A percentile compares a stretch with the other conserved stretches of the same genome.
These are phyloP conservation scores for Pontederia crassipes DNA, from an alignment of 176 grass and related monocot genomes.

Conservation along the genomic window DNA sequence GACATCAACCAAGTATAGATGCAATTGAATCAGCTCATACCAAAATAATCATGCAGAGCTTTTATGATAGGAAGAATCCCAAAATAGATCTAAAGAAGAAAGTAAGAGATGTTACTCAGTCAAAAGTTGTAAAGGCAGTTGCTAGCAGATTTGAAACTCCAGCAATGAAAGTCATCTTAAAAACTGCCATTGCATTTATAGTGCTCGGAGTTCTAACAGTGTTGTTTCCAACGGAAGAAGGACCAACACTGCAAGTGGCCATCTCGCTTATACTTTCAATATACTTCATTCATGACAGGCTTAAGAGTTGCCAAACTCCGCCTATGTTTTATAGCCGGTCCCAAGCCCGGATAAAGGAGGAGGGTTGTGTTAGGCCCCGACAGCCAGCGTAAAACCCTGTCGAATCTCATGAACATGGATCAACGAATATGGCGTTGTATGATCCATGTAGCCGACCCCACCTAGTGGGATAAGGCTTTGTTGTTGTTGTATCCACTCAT, in stretches of 20 bases:
- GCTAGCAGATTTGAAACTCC: conserved; percentile 80
- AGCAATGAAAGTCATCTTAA: conserved; percentile 54
- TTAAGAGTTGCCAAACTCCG: conserved; percentile 55
- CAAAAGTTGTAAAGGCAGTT: conserved; percentile 48
- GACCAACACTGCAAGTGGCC: conserved; percentile 80
- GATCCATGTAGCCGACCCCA: too few relatives aligned
- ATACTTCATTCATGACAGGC: conserved; percentile 76
- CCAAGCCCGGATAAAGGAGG: too few relatives aligned
- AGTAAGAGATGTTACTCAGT: conserved; percentile 62
- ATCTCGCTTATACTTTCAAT: conserved; percentile 68
- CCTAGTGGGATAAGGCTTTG: too few relatives aligned
- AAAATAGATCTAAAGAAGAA: conserved; percentile 84
- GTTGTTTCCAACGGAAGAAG: conserved; percentile 78
- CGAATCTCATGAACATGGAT: too few relatives aligned
- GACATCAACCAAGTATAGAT: conserved; percentile 73
- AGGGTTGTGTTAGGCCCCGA: too few relatives aligned
- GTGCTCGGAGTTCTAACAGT: conserved; percentile 61
- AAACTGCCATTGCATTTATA: conserved; percentile 49
- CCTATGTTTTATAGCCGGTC: too few relatives aligned
- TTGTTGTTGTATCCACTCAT: too few relatives aligned
- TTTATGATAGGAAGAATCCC: conserved; percentile 69
- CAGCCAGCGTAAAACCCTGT: too few relatives aligned
- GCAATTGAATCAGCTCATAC: conserved; percentile 95
- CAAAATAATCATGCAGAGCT: conserved; percentile 84
- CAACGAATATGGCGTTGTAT: too few relatives aligned